Evolutionary conservation across 1,284 basidiomycete species (phyloP).

Genomic region (Heterobasidion annosum): DNA sequence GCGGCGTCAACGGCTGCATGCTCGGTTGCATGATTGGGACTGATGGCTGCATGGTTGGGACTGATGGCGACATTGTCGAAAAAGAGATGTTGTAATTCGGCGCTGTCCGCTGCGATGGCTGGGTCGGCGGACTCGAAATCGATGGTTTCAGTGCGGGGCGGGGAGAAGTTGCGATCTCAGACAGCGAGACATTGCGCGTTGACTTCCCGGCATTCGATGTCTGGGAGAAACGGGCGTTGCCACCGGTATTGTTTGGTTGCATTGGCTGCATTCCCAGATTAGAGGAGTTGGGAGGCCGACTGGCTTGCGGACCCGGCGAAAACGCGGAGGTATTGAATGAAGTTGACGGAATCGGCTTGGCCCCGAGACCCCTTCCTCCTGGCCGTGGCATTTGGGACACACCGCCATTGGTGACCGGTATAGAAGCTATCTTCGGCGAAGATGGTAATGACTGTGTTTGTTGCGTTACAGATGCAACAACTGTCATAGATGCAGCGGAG

Average conservation of each 20-base stretch:
- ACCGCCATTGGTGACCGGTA: background rate
- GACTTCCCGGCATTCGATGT: constrained; percentile 23
- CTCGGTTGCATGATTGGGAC: background rate
- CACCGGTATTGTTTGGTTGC: constrained; percentile 12
- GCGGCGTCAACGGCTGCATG: constrained; percentile 22
- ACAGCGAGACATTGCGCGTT: constrained; percentile 45
- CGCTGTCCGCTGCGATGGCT: constrained; percentile 6
- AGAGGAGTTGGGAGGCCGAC: constrained; percentile 5
- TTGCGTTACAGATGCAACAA: constrained; percentile 8
- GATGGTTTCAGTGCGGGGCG: constrained; percentile 7
- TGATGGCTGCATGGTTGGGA: constrained; percentile 15
- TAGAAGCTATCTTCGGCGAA: constrained; percentile 21
- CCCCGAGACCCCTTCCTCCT: constrained; percentile 26
- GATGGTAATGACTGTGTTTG: constrained; percentile 31
- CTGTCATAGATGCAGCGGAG: background rate
- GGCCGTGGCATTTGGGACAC: constrained; percentile 18
- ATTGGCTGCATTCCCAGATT: constrained; percentile 5
- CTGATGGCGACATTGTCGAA: constrained; percentile 14
- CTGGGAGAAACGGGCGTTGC: constrained; percentile 1
- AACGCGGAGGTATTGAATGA: constrained; percentile 27
- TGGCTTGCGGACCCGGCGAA: constrained; percentile 13
- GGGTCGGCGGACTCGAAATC: constrained; percentile 5
- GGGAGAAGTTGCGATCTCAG: constrained; percentile 13
- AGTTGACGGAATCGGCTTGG: constrained; percentile 24
- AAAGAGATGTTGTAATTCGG: constrained; percentile 22